Base-by-base conservation (phyloP, 352 stramenopile species). In the Phytophthora pini region DNA sequence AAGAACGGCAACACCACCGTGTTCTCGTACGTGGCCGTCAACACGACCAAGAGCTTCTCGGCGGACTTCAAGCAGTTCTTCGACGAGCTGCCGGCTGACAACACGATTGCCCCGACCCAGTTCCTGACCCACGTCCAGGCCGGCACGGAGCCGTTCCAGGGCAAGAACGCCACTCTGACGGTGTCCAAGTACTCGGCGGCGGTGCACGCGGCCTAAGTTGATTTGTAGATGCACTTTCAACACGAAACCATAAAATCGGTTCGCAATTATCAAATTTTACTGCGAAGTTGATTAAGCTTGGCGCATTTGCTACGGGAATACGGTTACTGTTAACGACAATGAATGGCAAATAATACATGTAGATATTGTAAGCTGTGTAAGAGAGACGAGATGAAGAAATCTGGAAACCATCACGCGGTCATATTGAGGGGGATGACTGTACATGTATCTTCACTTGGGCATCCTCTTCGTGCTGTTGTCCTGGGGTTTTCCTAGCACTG, bases 91-190 rank as follows among this genome's bases (percentile, higher is more conserved):
- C 45, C 41, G 38, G 41, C 53, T 2, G 53, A 70, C 49, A 53
- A 72, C 57, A 65, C 54, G 24, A 62, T 79, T n/a, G 20, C 43
- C 3, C 34, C 31, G 32, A 72, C 40, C 5, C 65, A 78, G 65
- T 78, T 60, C 54, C 61, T 79, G 36, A 72, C 56, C 13, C 52
- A 58, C 15, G 48, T 79, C 32, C 46, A 79, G 57, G 66, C 55
- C 44, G 70, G 70, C 48, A 74, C 65, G n/a, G 65, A 74, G 45
- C 66, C 65, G 2, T 74, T 78, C 57, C 43, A 53, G 8, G 70
- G 55, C 32, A 64, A 66, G 32, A 74, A 78, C n/a, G 68, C 53
- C 53, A 72, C 44, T 22, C 27, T 76, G 13, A 68, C 56, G 0
- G 68, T 72, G 31, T 45, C 47, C 1, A 57, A 67, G 39, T 72